Evolutionary conservation across 345 rosid genomes (phyloP), one percentile per base, ranked within the genome.

Genomic region (Eutrema yunnanense): DNA sequence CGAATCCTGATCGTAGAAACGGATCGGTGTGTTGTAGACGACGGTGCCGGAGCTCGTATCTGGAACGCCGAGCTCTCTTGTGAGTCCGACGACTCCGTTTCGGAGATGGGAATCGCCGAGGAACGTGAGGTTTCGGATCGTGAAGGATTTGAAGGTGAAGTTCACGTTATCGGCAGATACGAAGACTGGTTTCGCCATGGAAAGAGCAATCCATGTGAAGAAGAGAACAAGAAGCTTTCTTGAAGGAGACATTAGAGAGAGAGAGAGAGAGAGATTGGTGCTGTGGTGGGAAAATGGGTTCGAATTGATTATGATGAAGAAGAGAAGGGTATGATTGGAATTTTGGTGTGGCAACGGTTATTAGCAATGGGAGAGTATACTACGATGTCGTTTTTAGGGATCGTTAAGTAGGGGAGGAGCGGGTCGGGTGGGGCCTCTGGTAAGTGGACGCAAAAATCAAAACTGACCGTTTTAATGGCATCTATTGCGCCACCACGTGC

Each of bases 101-200:
- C 86, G 81, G 75, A 96, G 91, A 59, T 90, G 92, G 61, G 97
- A 85, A 63, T 92, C 96, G 9, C 98, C 99, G 27, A 92, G 94
- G 74, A 96, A 97, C 9, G 98, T 90, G 70, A 96, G 85, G 82
- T 88, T 90, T 3, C 88, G 82, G 78, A 90, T 80, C 43, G 78
- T 80, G 79, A 90, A 82, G 40, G 85, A 81, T 30, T 83, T 74
- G 90, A 83, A 86, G 29, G 82, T 71, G 76, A 96, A 87, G 38
- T 81, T 75, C 2, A 79, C 65, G 36, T 77, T 83, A 30, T 58
- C 75, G 6, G 88, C 77, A 0, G 62, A 72, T 3, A 50, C 81
- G 2, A 26, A 60, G 40, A 51, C 26, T 26, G 55, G 61, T 34
- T 14, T 62, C 59, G 40, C 47, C 75, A 34, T 14, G 82, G 85